Evolutionary conservation across 164 flowering plant genomes (phyloP).

Genomic region (Annona cherimola): DNA sequence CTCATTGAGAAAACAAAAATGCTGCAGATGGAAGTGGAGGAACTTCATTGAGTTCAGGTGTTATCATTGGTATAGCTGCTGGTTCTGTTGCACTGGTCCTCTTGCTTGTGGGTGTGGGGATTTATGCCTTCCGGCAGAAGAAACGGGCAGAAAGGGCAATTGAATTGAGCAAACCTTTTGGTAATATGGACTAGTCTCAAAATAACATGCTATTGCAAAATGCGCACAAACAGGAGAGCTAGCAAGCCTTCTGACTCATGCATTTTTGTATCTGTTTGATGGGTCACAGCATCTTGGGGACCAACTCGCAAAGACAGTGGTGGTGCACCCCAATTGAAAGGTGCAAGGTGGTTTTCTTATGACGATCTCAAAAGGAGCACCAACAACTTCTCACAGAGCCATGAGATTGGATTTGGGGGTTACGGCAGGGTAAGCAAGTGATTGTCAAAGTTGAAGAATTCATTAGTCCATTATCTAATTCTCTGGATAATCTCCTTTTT

Average conservation of each 20-base stretch:
- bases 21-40: constrained; percentile 29
- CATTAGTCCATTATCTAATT: not conserved
- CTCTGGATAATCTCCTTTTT: not conserved
- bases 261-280: not conserved
- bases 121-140: constrained; percentile 64
- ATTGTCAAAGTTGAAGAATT: not conserved
- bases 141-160: constrained; percentile 71
- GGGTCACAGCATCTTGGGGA: constrained; percentile 45
- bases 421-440: constrained; percentile 45
- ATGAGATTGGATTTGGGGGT: constrained; percentile 61
- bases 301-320: constrained; percentile 24
- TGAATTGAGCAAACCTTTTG: constrained; percentile 60
- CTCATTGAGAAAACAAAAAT: not conserved
- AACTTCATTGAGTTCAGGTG: constrained; percentile 28
- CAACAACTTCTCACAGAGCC: constrained; percentile 52
- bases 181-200: constrained; percentile 25
- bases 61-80: constrained; percentile 41
- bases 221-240: not conserved
- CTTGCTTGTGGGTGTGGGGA: constrained; percentile 40
- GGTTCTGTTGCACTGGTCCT: constrained; percentile 42
- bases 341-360: constrained; percentile 53
- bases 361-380: constrained; percentile 59
- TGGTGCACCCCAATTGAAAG: constrained; percentile 48
- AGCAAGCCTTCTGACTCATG: not conserved
- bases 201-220: not conserved